These are phyloP conservation scores for Leptodermis oblonga DNA, from an alignment of 257 asterid species.

Conservation along the genomic window DNA sequence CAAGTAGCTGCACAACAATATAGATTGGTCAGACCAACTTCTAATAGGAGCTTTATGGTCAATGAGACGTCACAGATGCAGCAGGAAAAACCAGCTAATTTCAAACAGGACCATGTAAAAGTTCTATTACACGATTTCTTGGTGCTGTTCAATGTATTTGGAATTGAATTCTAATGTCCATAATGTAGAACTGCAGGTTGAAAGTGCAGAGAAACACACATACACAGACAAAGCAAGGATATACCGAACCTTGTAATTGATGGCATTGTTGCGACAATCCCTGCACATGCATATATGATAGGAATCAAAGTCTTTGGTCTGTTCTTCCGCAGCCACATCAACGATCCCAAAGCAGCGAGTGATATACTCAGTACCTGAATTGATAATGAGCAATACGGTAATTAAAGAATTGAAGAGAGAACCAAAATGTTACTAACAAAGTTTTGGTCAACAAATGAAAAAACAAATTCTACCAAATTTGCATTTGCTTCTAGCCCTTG, in stretches of 20 bases:
- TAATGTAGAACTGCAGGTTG: not conserved
- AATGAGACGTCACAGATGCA: not conserved
- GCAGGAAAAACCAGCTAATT: not conserved
- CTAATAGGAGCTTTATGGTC: not conserved
- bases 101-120: not conserved
- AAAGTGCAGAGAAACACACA: not conserved
- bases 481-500: slow-evolving; percentile 99
- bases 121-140: not conserved
- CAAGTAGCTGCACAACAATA: slow-evolving; percentile 57
- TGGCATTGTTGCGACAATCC: slow-evolving; percentile 92
- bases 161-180: not conserved
- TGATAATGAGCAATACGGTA: not conserved
- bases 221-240: not conserved
- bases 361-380: slow-evolving; percentile 81
- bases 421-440: not conserved
- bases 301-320: slow-evolving; percentile 94
- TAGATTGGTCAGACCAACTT: slow-evolving; percentile 6
- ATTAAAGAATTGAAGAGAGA: not conserved
- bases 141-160: not conserved
- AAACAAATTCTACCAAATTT: slow-evolving; percentile 55
- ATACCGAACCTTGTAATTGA: slow-evolving; percentile 66
- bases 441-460: not conserved
- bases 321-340: slow-evolving; percentile 96
- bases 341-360: slow-evolving; percentile 86
- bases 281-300: slow-evolving; percentile 77